Evolutionary conservation across 257 asterid genomes (phyloP).

Genomic region (Hygrophila difformis): DNA sequence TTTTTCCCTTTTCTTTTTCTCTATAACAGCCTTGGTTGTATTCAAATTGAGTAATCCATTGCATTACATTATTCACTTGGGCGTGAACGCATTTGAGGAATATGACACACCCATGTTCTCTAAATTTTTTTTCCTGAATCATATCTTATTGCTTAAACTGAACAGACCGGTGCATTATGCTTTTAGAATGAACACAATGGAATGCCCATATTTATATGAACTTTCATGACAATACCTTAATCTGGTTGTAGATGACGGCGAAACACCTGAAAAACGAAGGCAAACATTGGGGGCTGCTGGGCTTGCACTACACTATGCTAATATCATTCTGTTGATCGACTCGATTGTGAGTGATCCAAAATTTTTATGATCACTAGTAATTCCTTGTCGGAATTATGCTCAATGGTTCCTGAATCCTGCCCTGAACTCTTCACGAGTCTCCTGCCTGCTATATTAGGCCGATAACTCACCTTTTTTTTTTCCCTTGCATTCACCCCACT

Average conservation of each 20-base stretch:
- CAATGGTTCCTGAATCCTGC: no score
- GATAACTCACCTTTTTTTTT: neutral
- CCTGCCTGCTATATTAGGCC: no score
- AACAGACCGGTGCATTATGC: neutral
- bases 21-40: no score
- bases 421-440: no score
- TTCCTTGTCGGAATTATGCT: no score
- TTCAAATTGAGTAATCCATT: no score
- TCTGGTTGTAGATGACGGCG: slow-evolving; percentile 23
- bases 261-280: slow-evolving; percentile 26
- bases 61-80: neutral
- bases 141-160: neutral
- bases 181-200: no score
- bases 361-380: no score
- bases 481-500: neutral
- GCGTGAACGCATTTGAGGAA: slow-evolving; percentile 1
- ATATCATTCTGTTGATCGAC: slow-evolving; percentile 66
- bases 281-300: slow-evolving; percentile 64
- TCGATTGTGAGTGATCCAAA: slow-evolving; percentile 78
- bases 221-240: slow-evolving; percentile 9
- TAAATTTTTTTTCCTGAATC: neutral
- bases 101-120: neutral
- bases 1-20: neutral
- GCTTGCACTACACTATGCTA: slow-evolving; percentile 73
- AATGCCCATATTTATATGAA: neutral